These are phyloP conservation scores for Termitomyces sp. DNA, from an alignment of 768 basidiomycete species.

Conservation along the genomic window DNA sequence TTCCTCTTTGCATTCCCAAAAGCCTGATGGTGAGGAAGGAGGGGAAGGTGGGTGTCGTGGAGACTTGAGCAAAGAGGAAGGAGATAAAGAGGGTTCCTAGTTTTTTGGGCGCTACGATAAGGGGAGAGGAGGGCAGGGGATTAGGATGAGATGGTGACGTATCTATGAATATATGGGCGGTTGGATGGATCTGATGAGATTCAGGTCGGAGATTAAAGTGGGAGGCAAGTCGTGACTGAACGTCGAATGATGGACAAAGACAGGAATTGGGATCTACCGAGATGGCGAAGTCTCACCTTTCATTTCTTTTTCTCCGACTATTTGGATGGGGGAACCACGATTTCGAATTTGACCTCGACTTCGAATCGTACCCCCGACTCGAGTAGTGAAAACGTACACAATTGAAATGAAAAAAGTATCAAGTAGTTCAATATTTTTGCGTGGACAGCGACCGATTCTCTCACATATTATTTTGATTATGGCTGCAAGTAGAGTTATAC, in stretches of 20 bases:
- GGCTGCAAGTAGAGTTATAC: neutral
- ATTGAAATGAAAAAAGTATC: neutral
- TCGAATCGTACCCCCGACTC: neutral
- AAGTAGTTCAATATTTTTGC: neutral
- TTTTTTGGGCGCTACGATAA: constrained; percentile 22
- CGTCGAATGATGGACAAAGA: neutral
- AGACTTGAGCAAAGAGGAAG: constrained; percentile 43
- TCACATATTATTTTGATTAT: neutral
- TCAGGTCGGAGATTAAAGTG: neutral
- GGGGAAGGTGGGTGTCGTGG: constrained; percentile 16
- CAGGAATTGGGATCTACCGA: neutral
- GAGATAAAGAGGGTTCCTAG: constrained; percentile 28
- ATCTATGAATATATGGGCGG: neutral
- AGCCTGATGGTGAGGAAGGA: neutral
- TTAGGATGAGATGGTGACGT: too few species aligned
- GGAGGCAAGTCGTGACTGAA: too few species aligned
- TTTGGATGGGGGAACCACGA: neutral
- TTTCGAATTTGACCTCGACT: neutral
- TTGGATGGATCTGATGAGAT: neutral
- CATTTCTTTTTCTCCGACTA: neutral
- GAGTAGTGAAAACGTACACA: neutral
- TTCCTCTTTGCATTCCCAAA: neutral
- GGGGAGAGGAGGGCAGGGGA: neutral
- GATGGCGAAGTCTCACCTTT: neutral
- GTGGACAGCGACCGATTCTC: neutral